Percentiles rank a stretch among this genome's conserved stretches.
These are phyloP conservation scores for Blastobotrys parvus DNA, from an alignment of 805 yeast species.

Conservation along the genomic window DNA sequence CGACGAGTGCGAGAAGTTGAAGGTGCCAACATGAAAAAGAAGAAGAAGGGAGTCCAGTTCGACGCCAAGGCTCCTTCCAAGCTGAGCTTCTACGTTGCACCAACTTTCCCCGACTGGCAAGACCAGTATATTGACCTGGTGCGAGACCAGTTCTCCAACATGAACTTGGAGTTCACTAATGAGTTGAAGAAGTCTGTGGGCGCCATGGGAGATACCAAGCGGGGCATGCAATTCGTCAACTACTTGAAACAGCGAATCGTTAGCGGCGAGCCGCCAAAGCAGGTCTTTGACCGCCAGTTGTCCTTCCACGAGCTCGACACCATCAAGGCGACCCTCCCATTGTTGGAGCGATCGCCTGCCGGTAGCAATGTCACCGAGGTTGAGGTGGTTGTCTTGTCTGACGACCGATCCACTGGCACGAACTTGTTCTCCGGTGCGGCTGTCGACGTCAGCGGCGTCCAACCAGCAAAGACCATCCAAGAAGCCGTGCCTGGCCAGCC, in stretches of 20 bases:
- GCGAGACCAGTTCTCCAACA: conserved; percentile 33
- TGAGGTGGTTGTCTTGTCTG: conserved; percentile 52
- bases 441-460: conserved; percentile 40
- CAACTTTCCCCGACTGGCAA: conserved; percentile 88
- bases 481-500: conserved; percentile 91
- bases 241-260: conserved; percentile 72
- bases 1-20: conserved; percentile 91
- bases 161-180: conserved; percentile 27
- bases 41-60: conserved; percentile 66
- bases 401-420: conserved; percentile 44
- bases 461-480: conserved; percentile 59
- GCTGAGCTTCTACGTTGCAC: conserved; percentile 64
- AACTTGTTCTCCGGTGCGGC: conserved; percentile 62
- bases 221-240: conserved; percentile 96
- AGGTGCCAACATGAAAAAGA: conserved; percentile 77
- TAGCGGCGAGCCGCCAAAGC: conserved; percentile 42
- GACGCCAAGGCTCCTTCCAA: conserved; percentile 68
- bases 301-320: conserved; percentile 68
- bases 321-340: conserved; percentile 46
- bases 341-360: conserved; percentile 58
- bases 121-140: conserved; percentile 74
- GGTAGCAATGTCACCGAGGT: conserved; percentile 46
- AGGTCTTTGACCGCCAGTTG: conserved; percentile 84
- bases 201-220: conserved; percentile 68
- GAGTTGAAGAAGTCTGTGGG: conserved; percentile 32